These are phyloP conservation scores for Ceratobasidium sp. DNA, from an alignment of 1,284 basidiomycete species.

Conservation along the genomic window DNA sequence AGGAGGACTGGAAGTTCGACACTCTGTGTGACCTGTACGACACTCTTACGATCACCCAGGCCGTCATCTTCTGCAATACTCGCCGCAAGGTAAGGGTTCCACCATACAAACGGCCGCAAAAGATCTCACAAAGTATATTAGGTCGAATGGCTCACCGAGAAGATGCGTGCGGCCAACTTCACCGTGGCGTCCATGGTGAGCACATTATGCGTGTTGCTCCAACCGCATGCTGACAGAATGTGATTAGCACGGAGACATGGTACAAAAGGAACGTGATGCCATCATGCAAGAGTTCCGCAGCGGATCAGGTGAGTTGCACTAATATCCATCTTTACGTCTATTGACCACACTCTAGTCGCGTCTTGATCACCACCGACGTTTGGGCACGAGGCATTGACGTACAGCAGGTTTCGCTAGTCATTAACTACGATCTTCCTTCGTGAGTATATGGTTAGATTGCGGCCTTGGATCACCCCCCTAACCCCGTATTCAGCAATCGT, in stretches of 20 bases:
- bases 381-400: constrained; percentile 99
- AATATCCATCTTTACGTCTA: neutral
- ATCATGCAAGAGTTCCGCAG: constrained; percentile 99
- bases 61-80: constrained; percentile 99
- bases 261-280: constrained; percentile 96
- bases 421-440: constrained; percentile 97
- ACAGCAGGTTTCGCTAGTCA: constrained; percentile 96
- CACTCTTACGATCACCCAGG: constrained; percentile 98
- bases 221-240: constrained; percentile 12
- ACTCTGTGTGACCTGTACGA: constrained; percentile 98
- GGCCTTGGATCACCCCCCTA: neutral
- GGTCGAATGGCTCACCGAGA: constrained; percentile 99
- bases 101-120: constrained; percentile 10
- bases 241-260: constrained; percentile 90
- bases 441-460: constrained; percentile 53
- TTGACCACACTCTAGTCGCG: constrained; percentile 63
- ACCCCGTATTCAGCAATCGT: constrained; percentile 68
- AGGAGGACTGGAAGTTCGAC: constrained; percentile 99
- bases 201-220: neutral
- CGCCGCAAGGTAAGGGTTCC: constrained; percentile 78
- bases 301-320: constrained; percentile 80
- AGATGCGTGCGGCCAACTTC: constrained; percentile 97
- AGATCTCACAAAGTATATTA: constrained; percentile 45
- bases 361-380: constrained; percentile 96
- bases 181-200: constrained; percentile 87